Evolutionary conservation across 2,329 filamentous ascomycete species (phyloP), one percentile per base, ranked within the genome.

Genomic region (Helotiales sp.): DNA sequence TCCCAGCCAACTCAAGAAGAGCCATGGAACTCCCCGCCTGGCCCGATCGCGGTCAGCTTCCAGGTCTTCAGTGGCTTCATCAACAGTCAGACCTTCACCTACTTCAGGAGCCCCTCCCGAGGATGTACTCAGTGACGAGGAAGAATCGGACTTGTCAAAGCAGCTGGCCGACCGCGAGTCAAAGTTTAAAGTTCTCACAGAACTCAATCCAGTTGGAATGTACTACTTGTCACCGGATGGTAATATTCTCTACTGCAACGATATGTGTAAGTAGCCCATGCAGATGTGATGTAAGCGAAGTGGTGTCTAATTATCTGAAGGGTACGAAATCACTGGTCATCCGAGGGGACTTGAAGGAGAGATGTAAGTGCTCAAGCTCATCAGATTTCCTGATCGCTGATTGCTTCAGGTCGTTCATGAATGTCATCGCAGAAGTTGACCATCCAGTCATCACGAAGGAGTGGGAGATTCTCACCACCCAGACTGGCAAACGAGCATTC

Each of bases 151-250:
- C 1, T 40, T 72, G 3, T 67, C 59, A 10, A 70, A 69, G 57
- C 66, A 71, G 15, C 61, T 73, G 37, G 63, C 84, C 55, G 86
- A 89, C 73, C 88, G 88, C 76, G 92, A 95, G 77, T 89, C 90
- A 49, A 89, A 90, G 65, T 94, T 95, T 75, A 92, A 90, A 1
- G 85, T 91, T 45, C 92, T 95, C 88, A 91, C 92, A 1, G 91
- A 93, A 74, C 91, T 93, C 69, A 91, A 91, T 0, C 92, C 92
- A 0, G 91, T 93, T 0, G 92, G 92, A 40, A 90, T 96, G 80
- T 94, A 94, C 77, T 91, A 93, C 67, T 87, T 89, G 10, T 63
- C 63, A 24, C 70, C 70, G 1, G 65, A 68, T 20, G 72, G 72
- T 13, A 85, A 86, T 58, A 87, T 93, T 66, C 88, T 84, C 0